These are phyloP conservation scores for Candida lessepsii DNA, from an alignment of 805 yeast species.

Conservation along the genomic window DNA sequence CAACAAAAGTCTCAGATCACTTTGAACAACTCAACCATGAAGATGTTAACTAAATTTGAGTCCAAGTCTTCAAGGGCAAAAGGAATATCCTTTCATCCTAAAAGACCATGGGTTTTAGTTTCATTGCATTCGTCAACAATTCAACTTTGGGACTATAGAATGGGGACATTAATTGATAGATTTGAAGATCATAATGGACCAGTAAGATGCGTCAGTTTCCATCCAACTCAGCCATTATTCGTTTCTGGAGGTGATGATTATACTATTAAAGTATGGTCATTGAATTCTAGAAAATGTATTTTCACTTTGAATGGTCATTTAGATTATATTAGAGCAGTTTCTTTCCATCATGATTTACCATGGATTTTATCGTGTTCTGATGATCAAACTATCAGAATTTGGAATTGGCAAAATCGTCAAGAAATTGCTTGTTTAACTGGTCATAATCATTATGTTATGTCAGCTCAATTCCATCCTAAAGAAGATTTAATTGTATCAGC, in stretches of 20 bases:
- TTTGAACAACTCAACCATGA: slow-evolving; percentile 45
- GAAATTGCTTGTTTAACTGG: slow-evolving; percentile 97
- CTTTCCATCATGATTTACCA: slow-evolving; percentile 93
- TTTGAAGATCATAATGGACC: slow-evolving; percentile 99
- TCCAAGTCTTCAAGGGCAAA: slow-evolving; percentile 97
- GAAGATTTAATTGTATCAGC: slow-evolving; percentile 95
- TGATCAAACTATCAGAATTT: slow-evolving; percentile 96
- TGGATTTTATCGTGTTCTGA: slow-evolving; percentile 97
- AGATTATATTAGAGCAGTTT: slow-evolving; percentile 92
- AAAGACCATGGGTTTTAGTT: slow-evolving; percentile 93
- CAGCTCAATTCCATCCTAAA: slow-evolving; percentile 95
- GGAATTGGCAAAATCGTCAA: slow-evolving; percentile 99
- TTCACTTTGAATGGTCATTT: slow-evolving; percentile 91
- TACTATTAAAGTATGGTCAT: slow-evolving; percentile 92
- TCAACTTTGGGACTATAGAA: slow-evolving; percentile 98
- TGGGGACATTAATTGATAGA: slow-evolving; percentile 96
- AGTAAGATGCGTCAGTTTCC: slow-evolving; percentile 92
- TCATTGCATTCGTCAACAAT: slow-evolving; percentile 97
- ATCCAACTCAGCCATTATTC: slow-evolving; percentile 96
- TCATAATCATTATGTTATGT: slow-evolving; percentile 97
- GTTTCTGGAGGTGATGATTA: slow-evolving; percentile 98
- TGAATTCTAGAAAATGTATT: slow-evolving; percentile 84
- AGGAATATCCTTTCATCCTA: slow-evolving; percentile 96
- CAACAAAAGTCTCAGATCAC: slow-evolving; percentile 1
- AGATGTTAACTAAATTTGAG: slow-evolving; percentile 80